phyloP scores from a whole-genome alignment of 495 filamentous ascomycete species.

The Aspergillus steynii region DNA sequence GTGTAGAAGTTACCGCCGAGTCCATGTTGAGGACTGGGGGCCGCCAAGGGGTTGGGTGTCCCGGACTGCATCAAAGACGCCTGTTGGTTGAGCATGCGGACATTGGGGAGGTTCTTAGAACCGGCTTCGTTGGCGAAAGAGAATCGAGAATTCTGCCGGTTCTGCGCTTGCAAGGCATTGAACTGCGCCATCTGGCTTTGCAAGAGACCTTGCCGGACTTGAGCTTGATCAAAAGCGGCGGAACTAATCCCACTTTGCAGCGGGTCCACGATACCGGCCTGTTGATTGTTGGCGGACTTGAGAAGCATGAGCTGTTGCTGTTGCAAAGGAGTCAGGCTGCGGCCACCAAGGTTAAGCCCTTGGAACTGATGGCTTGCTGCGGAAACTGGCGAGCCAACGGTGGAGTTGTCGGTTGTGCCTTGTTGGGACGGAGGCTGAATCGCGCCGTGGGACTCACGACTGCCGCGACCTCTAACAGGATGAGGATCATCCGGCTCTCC shows the following conservation, averaged over 20 bases:
- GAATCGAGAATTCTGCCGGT: conserved; percentile 83
- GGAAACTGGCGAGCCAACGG: conserved; percentile 47
- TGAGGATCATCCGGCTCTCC: conserved; percentile 80
- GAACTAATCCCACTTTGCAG: conserved; percentile 55
- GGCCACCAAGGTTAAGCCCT: conserved; percentile 58
- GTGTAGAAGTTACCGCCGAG: conserved; percentile 49
- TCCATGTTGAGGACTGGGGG: conserved; percentile 51
- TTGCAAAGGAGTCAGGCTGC: conserved; percentile 77
- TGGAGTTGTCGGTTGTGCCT: conserved; percentile 47
- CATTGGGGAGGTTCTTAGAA: conserved; percentile 82
- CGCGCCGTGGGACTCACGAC: conserved; percentile 52
- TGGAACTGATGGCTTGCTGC: conserved; percentile 55
- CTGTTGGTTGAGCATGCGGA: conserved; percentile 86
- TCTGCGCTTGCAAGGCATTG: conserved; percentile 67
- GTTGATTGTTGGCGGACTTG: conserved; percentile 59
- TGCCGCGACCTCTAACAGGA: conserved; percentile 49
- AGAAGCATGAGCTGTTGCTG: conserved; percentile 70
- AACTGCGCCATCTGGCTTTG: conserved; percentile 58
- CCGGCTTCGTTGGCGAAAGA: conserved; percentile 78
- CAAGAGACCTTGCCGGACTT: conserved; percentile 52
- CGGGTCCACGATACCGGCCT: conserved; percentile 55
- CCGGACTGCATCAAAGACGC: conserved; percentile 81
- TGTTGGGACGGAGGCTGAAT: conserved; percentile 77
- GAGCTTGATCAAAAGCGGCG: conserved; percentile 41
- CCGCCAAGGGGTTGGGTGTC: conserved; percentile 58